Conservation (phyloP, 306 rosid species). For the Albizia julibrissin region DNA sequence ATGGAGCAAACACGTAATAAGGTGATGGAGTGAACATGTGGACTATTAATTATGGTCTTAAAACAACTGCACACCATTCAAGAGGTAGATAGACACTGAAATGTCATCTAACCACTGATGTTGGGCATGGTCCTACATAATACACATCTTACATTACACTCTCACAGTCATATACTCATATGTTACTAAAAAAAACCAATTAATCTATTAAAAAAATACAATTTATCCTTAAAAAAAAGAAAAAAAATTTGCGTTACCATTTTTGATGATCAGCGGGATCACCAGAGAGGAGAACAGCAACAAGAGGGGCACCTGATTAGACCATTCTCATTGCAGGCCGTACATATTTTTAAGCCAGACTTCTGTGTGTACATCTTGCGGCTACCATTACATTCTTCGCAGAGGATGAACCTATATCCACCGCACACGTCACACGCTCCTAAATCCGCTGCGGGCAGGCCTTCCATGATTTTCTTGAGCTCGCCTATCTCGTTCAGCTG, state of each 20-base stretch:
- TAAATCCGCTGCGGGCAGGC: constrained; percentile 67
- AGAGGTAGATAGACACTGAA: constrained; percentile 22
- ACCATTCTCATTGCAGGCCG: constrained; percentile 84
- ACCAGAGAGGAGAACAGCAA: constrained; percentile 48
- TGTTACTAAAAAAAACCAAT: constrained; percentile 28
- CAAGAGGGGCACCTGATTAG: constrained; percentile 88
- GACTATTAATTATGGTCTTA: constrained; percentile 17
- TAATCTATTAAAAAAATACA: constrained; percentile 6
- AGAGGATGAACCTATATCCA: constrained; percentile 69
- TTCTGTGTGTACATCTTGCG: constrained; percentile 73
- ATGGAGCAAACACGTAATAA: background rate
- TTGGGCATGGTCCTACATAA: constrained; percentile 11
- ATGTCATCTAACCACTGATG: constrained; percentile 18
- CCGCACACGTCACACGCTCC: constrained; percentile 69
- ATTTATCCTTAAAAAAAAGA: background rate
- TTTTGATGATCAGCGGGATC: background rate
- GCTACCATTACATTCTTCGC: constrained; percentile 80
- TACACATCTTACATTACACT: constrained; percentile 25
- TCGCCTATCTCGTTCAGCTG: constrained; percentile 83
- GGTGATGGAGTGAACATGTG: background rate
- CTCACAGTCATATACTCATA: background rate
- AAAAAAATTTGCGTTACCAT: background rate
- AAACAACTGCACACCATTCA: constrained; percentile 2
- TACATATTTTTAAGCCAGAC: constrained; percentile 66
- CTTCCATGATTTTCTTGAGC: constrained; percentile 82